Conservation (phyloP, 345 rosid species). For the Zanthoxylum bungeanum region DNA sequence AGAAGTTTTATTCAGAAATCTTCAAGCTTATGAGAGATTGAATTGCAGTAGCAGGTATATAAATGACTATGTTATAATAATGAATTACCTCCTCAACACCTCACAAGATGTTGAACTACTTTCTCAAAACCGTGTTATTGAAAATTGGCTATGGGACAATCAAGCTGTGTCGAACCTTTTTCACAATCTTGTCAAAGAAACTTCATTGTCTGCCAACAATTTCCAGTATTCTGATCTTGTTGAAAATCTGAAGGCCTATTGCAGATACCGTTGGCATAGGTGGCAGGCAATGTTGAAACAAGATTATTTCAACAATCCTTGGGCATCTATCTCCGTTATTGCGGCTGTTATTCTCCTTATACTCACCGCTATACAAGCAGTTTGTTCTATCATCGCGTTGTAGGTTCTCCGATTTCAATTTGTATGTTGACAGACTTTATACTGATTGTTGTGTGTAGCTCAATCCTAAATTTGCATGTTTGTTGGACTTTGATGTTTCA, state of each 20-base stretch:
- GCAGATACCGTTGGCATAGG: not conserved
- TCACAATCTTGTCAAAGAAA: not conserved
- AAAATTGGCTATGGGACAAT: not conserved
- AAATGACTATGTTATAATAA: not conserved
- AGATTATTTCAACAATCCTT: constrained; percentile 15
- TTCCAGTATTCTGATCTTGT: not conserved
- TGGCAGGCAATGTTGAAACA: constrained; percentile 18
- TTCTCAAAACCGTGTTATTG: not conserved
- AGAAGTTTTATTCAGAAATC: constrained; percentile 3
- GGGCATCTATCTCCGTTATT: constrained; percentile 4
- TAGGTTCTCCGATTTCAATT: no score
- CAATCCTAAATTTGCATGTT: no score
- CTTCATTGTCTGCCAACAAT: no score
- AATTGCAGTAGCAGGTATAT: not conserved
- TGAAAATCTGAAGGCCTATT: not conserved
- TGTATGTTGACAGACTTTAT: no score
- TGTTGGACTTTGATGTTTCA: no score
- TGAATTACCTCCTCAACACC: not conserved
- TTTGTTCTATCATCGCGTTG: no score
- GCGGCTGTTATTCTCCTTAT: no score
- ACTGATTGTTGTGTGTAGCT: no score
- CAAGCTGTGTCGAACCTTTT: not conserved
- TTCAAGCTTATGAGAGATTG: constrained; percentile 19
- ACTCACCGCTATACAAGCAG: no score
- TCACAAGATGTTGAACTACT: constrained; percentile 10